phyloP scores from a whole-genome alignment of 768 basidiomycete species.

The Tulasnella sp. region DNA sequence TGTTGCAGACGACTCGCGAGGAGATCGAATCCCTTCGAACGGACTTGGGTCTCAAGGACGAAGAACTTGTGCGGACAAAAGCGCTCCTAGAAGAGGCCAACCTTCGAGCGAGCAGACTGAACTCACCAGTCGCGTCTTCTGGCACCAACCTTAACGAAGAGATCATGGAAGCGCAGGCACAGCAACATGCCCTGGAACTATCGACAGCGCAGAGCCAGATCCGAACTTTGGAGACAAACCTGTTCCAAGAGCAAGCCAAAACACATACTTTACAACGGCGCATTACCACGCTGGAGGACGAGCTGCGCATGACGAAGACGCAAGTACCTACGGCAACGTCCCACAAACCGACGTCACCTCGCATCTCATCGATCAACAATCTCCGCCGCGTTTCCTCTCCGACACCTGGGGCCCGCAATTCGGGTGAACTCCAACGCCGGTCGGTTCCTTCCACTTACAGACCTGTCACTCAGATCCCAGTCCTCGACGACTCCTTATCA shows the following conservation, averaged over 20 bases:
- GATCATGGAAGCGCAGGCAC: constrained; percentile 67
- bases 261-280: constrained; percentile 72
- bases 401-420: constrained; percentile 45
- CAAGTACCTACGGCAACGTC: neutral
- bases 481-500: constrained; percentile 70
- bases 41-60: constrained; percentile 64
- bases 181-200: constrained; percentile 79
- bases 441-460: neutral
- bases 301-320: constrained; percentile 52
- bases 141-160: constrained; percentile 61
- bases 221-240: constrained; percentile 69
- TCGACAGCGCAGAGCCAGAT: constrained; percentile 80
- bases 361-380: neutral
- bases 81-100: constrained; percentile 42
- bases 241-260: constrained; percentile 73
- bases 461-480: constrained; percentile 47
- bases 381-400: constrained; percentile 37
- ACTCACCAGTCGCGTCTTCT: constrained; percentile 45
- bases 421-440: constrained; percentile 40
- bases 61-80: constrained; percentile 65
- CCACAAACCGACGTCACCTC: constrained; percentile 44
- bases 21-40: constrained; percentile 72
- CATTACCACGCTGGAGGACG: constrained; percentile 65
- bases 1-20: constrained; percentile 64
- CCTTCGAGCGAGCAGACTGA: constrained; percentile 43